Base-by-base conservation (phyloP, 1,139 yeast species). In the Geotrichum australiense region DNA sequence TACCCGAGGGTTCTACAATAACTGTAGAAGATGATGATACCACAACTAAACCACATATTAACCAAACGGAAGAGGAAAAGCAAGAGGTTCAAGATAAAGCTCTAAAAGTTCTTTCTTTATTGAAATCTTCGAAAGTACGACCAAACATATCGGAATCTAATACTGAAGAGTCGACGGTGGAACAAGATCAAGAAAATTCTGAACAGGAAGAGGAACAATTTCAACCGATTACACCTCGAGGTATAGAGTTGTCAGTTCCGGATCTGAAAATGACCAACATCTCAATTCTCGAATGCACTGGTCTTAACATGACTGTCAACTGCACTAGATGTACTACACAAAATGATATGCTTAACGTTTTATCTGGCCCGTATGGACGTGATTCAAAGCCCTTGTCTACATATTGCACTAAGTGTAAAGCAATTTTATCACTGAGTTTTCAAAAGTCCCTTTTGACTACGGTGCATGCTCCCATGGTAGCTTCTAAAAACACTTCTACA, bases 241-340 rank as follows among this genome's bases (percentile, higher is more conserved):
- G 68, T 16, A 62, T 64, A 1, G 64, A 63, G 18, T 37, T 65
- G 12, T 50, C 50, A 5, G 48, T 65, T 14, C 59, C 64, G 0
- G 58, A 56, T 22, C 41, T 65, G 21, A 47, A 51, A 16, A 49
- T 65, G 46, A 48, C 50, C 5, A 58, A 63, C 42, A 53, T 66
- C 10, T 62, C 62, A 1, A 52, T 65, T 19, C 52, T 63, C 21
- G 68, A 66, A 41, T 57, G 64, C 26, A 53, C 55, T 19, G 45
- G 59, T 11, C 51, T 67, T 35, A 61, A 61, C 34, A 43, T 66
- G 16, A 57, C 59, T 16, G 63, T 66, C 28, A 56, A 55, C 29
- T 66, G 71, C 46, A 56, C 52, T 15, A 54, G 67, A 15, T 66
- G 71, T 53, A 62, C 64, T 47, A 53, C 63, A 4, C 48, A 49